Conservation (phyloP, 1,284 basidiomycete genomes). For the Ceratobasidium papillatum region DNA sequence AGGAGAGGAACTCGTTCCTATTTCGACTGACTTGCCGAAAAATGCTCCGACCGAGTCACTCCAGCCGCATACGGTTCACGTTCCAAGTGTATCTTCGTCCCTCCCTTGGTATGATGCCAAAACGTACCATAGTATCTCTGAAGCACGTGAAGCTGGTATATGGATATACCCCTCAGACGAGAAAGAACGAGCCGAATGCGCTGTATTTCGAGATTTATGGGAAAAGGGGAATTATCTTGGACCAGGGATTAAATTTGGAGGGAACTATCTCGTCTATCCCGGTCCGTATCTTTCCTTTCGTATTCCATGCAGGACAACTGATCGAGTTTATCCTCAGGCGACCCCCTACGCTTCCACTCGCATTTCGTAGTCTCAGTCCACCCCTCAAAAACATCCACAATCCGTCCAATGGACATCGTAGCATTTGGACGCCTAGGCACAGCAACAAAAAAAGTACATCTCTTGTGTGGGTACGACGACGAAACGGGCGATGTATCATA, state of each 20-base stretch:
- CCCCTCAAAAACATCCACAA: slow-evolving; percentile 64
- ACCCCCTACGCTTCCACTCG: slow-evolving; percentile 95
- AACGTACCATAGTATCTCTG: slow-evolving; percentile 65
- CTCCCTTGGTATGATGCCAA: slow-evolving; percentile 69
- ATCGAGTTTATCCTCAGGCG: too few species aligned
- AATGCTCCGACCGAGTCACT: slow-evolving; percentile 37
- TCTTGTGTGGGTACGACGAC: slow-evolving; percentile 89
- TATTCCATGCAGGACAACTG: slow-evolving; percentile 9
- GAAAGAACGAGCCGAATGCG: slow-evolving; percentile 75
- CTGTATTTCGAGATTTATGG: slow-evolving; percentile 83
- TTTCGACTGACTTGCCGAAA: slow-evolving; percentile 32
- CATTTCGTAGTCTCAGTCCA: slow-evolving; percentile 92
- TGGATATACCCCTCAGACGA: slow-evolving; percentile 79
- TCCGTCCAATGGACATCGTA: slow-evolving; percentile 91
- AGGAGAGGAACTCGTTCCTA: slow-evolving; percentile 3
- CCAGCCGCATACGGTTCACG: slow-evolving; percentile 48
- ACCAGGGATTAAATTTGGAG: slow-evolving; percentile 91
- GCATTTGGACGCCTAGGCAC: slow-evolving; percentile 96
- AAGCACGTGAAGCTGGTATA: slow-evolving; percentile 71
- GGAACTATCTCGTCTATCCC: slow-evolving; percentile 95
- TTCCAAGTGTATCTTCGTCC: slow-evolving; percentile 65
- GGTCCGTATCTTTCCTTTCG: slow-evolving; percentile 60
- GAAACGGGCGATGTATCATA: slow-evolving; percentile 72
- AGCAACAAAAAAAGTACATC: slow-evolving; percentile 95
- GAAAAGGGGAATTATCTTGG: slow-evolving; percentile 86